Conservation (phyloP, 805 yeast species). For the Kazachstania kunashirensis region DNA sequence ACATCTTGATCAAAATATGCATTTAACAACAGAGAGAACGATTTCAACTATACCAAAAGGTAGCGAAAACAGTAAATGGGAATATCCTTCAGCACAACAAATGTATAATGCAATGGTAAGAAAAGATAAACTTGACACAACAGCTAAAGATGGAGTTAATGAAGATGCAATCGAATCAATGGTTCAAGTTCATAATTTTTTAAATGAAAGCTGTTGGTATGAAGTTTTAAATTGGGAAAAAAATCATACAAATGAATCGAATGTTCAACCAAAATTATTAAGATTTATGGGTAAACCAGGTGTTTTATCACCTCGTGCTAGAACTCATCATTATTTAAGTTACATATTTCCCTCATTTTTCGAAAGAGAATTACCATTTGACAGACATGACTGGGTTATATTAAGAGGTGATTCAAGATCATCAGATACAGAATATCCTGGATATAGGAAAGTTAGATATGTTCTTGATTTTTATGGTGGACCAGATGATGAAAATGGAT, state of each 20-base stretch:
- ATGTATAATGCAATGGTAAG: constrained; percentile 97
- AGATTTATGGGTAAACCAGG: constrained; percentile 90
- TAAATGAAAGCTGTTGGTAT: constrained; percentile 96
- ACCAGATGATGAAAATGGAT: constrained; percentile 79
- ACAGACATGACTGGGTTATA: constrained; percentile 98
- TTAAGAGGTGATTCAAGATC: constrained; percentile 45
- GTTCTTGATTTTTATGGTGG: constrained; percentile 96
- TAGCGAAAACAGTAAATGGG: constrained; percentile 75
- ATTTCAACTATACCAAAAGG: constrained; percentile 85
- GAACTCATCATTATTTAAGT: constrained; percentile 53
- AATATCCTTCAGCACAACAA: constrained; percentile 98
- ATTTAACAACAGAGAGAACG: constrained; percentile 75
- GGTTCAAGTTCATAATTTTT: constrained; percentile 94
- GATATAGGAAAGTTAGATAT: constrained; percentile 71
- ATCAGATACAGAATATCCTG: constrained; percentile 26
- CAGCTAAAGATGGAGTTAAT: constrained; percentile 61
- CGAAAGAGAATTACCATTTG: constrained; percentile 82
- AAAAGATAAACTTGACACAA: constrained; percentile 57
- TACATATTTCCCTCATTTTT: constrained; percentile 62
- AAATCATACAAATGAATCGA: constrained; percentile 47
- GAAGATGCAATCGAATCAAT: constrained; percentile 93
- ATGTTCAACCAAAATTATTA: constrained; percentile 61
- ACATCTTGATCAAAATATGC: constrained; percentile 72
- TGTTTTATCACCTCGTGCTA: constrained; percentile 79
- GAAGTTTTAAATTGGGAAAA: constrained; percentile 90